These are phyloP conservation scores for Euphorbia schlechtendalii DNA, from an alignment of 441 rosid genomes.

Conservation along the genomic window DNA sequence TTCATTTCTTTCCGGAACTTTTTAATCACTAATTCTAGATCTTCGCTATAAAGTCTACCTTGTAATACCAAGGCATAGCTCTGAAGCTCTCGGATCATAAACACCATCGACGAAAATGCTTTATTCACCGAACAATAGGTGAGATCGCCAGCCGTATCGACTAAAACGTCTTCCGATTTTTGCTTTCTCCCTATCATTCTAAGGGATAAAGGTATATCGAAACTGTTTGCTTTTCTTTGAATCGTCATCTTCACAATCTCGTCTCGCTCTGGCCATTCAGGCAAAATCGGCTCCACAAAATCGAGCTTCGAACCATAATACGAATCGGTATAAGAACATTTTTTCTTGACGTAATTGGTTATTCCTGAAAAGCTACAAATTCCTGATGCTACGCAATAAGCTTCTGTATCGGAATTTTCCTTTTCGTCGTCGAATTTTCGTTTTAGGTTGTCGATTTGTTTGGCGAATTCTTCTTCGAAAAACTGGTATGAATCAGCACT, in stretches of 20 bases:
- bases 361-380: constrained; percentile 4
- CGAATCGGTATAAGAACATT: background rate
- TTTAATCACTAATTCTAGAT: too few species aligned
- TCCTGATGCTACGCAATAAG: constrained; percentile 19
- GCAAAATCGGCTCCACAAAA: constrained; percentile 32
- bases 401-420: constrained; percentile 19
- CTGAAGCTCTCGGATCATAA: constrained; percentile 76
- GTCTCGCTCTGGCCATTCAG: constrained; percentile 44
- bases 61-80: constrained; percentile 24
- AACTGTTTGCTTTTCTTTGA: constrained; percentile 74
- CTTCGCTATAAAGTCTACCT: too few species aligned
- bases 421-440: constrained; percentile 21
- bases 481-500: constrained; percentile 32
- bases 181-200: constrained; percentile 69
- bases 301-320: constrained; percentile 36
- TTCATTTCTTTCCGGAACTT: constrained; percentile 46
- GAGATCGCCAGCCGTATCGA: constrained; percentile 55
- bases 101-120: constrained; percentile 91
- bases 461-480: constrained; percentile 36
- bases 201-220: constrained; percentile 72
- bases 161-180: constrained; percentile 57
- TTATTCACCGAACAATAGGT: constrained; percentile 66
- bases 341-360: constrained; percentile 5
- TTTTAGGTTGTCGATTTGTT: constrained; percentile 28
- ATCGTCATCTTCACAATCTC: constrained; percentile 37